Percentiles rank a stretch among this genome's conserved stretches.
phyloP scores from a whole-genome alignment of 805 yeast genomes.

The Aciculoconidium aculeatum region DNA sequence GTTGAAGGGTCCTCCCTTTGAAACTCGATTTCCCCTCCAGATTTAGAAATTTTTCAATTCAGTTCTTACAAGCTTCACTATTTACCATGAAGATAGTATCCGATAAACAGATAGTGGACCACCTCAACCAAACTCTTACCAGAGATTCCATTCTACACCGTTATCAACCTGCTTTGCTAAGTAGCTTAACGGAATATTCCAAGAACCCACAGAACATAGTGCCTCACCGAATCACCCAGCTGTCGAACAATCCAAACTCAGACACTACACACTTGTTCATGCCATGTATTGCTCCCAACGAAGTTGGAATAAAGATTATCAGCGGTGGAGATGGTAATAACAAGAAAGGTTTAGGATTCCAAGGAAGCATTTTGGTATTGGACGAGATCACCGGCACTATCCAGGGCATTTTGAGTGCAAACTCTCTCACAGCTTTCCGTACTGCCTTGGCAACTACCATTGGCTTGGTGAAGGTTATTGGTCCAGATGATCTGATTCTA shows the following conservation, averaged over 20 bases:
- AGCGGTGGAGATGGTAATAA: constrained; percentile 43
- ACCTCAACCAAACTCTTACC: constrained; percentile 11
- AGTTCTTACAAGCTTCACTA: background rate
- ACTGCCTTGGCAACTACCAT: constrained; percentile 56
- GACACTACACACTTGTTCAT: constrained; percentile 51
- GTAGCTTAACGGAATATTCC: constrained; percentile 37
- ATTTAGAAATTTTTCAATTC: background rate
- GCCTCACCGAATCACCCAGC: constrained; percentile 49
- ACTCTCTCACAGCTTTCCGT: constrained; percentile 57
- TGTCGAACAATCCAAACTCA: constrained; percentile 27
- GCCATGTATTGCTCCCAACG: constrained; percentile 53
- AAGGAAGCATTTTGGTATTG: constrained; percentile 48
- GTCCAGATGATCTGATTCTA: constrained; percentile 15
- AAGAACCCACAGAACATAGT: constrained; percentile 37
- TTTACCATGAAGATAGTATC: constrained; percentile 4
- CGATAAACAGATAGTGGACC: constrained; percentile 2
- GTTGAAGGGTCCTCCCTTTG: too few species aligned
- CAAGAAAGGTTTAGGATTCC: constrained; percentile 43
- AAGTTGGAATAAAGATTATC: constrained; percentile 55
- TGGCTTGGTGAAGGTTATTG: constrained; percentile 33
- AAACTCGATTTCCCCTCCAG: background rate
- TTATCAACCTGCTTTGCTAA: constrained; percentile 32
- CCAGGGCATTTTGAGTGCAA: constrained; percentile 51
- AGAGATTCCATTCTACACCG: constrained; percentile 15
- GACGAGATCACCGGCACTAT: constrained; percentile 47